Evolutionary conservation across 352 stramenopile species (phyloP).

Genomic region (Globisporangium rhizosaccharum): DNA sequence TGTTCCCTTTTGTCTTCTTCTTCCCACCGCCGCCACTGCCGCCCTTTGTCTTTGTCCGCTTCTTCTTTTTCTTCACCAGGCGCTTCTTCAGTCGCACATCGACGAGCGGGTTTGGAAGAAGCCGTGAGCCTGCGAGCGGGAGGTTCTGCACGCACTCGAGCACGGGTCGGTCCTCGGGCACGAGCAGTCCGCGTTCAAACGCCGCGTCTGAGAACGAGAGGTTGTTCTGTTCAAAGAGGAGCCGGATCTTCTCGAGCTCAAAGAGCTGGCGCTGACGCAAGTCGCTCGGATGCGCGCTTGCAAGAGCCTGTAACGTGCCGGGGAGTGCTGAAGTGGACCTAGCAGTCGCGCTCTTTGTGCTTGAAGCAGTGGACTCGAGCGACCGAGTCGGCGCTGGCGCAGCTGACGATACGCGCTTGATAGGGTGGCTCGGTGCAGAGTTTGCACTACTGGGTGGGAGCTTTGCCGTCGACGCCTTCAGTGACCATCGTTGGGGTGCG

Average conservation of each 20-base stretch:
- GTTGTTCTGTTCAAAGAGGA: conserved; percentile 49
- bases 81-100: conserved; percentile 27
- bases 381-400: not conserved
- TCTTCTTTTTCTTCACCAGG: conserved; percentile 37
- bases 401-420: not conserved
- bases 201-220: conserved; percentile 28
- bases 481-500: not conserved
- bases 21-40: conserved; percentile 22
- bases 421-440: not conserved
- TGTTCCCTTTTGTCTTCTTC: conserved; percentile 27
- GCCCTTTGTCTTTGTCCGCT: conserved; percentile 31
- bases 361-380: not conserved
- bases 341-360: not conserved
- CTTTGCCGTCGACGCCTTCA: conserved; percentile 5
- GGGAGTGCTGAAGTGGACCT: conserved; percentile 6
- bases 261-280: conserved; percentile 45
- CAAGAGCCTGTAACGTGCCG: not conserved
- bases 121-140: conserved; percentile 35
- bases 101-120: conserved; percentile 44
- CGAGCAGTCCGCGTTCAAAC: conserved; percentile 50
- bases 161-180: conserved; percentile 49
- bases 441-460: not conserved
- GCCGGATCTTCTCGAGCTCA: conserved; percentile 62
- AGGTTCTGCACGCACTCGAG: conserved; percentile 49
- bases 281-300: conserved; percentile 26